A percentile compares a stretch with the other conserved stretches of the same genome.
phyloP scores from a whole-genome alignment of 176 grass and related monocot genomes.

The Cymbopogon citratus region DNA sequence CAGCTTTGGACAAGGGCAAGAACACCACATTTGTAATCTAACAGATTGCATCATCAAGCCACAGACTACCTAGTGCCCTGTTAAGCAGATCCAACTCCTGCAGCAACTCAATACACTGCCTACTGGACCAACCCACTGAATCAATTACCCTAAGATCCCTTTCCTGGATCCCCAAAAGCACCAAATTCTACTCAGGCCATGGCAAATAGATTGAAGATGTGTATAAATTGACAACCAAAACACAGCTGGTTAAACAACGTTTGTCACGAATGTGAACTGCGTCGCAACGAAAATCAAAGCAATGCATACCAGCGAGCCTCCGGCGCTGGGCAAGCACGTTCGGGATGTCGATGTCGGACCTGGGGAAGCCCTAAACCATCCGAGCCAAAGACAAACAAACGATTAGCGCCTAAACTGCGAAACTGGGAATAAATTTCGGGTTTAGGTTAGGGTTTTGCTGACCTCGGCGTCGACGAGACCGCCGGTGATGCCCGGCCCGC shows the following conservation, averaged over 20 bases:
- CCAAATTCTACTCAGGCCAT: neutral
- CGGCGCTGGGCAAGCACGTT: conserved; percentile 55
- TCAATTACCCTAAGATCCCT: neutral
- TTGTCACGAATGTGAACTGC: neutral
- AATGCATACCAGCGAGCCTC: conserved; percentile 48
- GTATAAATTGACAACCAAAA: neutral
- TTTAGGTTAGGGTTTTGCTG: conserved; percentile 23
- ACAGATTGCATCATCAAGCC: neutral
- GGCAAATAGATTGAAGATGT: neutral
- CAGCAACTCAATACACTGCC: neutral
- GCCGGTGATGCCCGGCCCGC: conserved; percentile 60
- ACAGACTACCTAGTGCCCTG: neutral
- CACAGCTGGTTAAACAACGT: neutral
- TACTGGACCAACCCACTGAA: neutral
- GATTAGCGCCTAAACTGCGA: neutral
- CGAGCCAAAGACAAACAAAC: neutral
- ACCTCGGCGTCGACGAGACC: conserved; percentile 65
- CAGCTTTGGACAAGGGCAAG: neutral
- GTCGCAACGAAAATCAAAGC: neutral
- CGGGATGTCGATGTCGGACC: conserved; percentile 61
- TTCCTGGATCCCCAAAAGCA: neutral
- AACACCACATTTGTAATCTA: neutral
- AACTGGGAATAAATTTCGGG: neutral
- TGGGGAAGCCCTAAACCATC: conserved; percentile 62
- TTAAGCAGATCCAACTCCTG: neutral